Base-by-base conservation (phyloP, 2,329 filamentous ascomycete genomes). In the Juglanconis juglandina region DNA sequence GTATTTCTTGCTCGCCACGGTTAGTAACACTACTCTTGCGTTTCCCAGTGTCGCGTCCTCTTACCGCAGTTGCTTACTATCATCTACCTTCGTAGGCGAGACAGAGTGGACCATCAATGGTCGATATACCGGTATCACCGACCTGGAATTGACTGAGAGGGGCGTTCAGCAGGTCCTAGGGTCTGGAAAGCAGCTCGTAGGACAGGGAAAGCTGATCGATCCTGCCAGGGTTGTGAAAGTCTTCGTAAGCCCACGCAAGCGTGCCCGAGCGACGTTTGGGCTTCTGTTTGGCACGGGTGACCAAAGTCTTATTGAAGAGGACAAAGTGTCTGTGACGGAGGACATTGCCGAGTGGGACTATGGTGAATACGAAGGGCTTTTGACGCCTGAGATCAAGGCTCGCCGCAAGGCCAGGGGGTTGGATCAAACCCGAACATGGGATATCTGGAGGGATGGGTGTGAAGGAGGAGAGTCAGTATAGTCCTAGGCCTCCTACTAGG, bases 291-390 rank as follows among this genome's bases (percentile, higher is more conserved):
- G 70, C 37, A 67, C 63, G 7, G 63, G 63, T 3, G 63, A 64
- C 6, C 55, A 63, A 37, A 33, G 24, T 17, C 34, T 61, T 32
- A 53, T 57, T 47, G 52, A 42, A 24, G 30, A 61, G 46, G 35
- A 41, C 5, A 74, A 76, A 46, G 73, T 85, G 33, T 71, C 79
- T 59, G 69, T 81, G 39, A 85, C 81, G 1, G 78, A 82, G 59
- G 71, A 73, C 2, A 73, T 87, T 48, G 73, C 79, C 2, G 85
- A 87, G 69, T 88, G 85, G 85, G 80, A 83, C 62, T 88, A 87
- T 70, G 85, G 85, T 50, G 73, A 79, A 61, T 88, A 87, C 68
- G 57, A 85, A 88, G 69, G 85, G 85, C 10, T 69, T 86, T 32
- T 24, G 24, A 77, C 77, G 50, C 76, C 75, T 7, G 67, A 84